Evolutionary conservation across 2,329 filamentous ascomycete species (phyloP), one percentile per base, ranked within the genome.

Genomic region (Fusarium citri): DNA sequence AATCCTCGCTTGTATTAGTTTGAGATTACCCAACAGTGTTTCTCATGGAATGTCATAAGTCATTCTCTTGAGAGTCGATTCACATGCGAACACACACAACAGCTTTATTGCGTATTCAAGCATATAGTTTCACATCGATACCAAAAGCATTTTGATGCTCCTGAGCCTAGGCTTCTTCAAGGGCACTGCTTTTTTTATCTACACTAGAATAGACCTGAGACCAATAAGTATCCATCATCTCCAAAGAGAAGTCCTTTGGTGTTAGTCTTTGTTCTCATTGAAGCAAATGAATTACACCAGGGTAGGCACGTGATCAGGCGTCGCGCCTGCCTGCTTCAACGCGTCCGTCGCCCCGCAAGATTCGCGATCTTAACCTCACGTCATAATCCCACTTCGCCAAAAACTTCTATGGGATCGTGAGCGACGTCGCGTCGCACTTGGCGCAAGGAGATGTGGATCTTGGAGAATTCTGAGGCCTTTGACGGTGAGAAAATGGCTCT

Each of bases 381-480:
- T 74, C 74, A 74, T 74, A 46, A 49, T 14, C 14, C 37, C 34
- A 23, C 53, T 31, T 56, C 46, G 48, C 20, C 48, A 56, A 46
- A 51, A 41, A 45, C 23, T 42, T 49, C 34, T 46, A 72, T 74
- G 70, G 67, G 49, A 64, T 28, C 26, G 41, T 65, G 58, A 71
- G 51, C 66, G 64, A 64, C 68, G 45, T 66, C 48, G 59, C 40
- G 70, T 72, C 59, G 70, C 53, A 55, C 26, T 56, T 62, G 55
- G 59, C 41, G 59, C 51, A 23, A 28, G 57, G 68, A 62, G 47
- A 92, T 92, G 89, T 92, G 89, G 89, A 84, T 91, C 62, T 79
- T 92, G 49, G 87, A 90, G 73, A 87, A 86, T 73, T 83, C 87
- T 42, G 85, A 86, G 63, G 81, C 85, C 55, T 86, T 89, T 61